Conservation (phyloP, 768 basidiomycete genomes). For the Filobasidium floriforme region DNA sequence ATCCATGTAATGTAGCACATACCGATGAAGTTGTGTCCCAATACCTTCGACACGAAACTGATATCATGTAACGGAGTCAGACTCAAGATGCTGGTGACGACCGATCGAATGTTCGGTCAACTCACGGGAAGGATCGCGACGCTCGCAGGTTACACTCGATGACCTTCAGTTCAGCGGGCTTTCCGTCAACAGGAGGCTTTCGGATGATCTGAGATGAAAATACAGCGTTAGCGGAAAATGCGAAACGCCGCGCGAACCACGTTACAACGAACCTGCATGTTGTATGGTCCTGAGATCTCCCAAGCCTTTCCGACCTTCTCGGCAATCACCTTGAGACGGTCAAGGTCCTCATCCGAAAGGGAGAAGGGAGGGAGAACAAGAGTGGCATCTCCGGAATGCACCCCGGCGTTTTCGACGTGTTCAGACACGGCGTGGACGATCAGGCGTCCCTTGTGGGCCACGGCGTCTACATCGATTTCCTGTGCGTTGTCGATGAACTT, state of each 20-base stretch:
- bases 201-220: constrained; percentile 56
- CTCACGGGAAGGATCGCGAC: constrained; percentile 71
- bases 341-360: constrained; percentile 64
- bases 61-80: constrained; percentile 36
- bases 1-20: constrained; percentile 47
- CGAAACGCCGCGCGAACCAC: not conserved
- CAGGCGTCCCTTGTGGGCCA: constrained; percentile 83
- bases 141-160: constrained; percentile 98
- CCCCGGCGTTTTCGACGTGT: constrained; percentile 96
- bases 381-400: constrained; percentile 97
- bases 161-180: constrained; percentile 74
- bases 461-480: constrained; percentile 96
- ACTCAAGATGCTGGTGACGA: not conserved
- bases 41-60: constrained; percentile 90
- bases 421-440: constrained; percentile 94
- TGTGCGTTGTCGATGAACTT: constrained; percentile 98
- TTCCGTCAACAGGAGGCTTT: constrained; percentile 55
- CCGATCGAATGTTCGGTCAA: not conserved
- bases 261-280: constrained; percentile 65
- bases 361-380: constrained; percentile 93
- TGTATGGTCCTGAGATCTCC: constrained; percentile 95
- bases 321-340: constrained; percentile 82
- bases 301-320: constrained; percentile 91
- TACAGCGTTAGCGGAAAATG: not conserved
- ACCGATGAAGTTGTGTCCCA: constrained; percentile 95